These are phyloP conservation scores for Fimicolochytrium jonesii DNA, from an alignment of 192 early-diverging fungal species.

Conservation along the genomic window DNA sequence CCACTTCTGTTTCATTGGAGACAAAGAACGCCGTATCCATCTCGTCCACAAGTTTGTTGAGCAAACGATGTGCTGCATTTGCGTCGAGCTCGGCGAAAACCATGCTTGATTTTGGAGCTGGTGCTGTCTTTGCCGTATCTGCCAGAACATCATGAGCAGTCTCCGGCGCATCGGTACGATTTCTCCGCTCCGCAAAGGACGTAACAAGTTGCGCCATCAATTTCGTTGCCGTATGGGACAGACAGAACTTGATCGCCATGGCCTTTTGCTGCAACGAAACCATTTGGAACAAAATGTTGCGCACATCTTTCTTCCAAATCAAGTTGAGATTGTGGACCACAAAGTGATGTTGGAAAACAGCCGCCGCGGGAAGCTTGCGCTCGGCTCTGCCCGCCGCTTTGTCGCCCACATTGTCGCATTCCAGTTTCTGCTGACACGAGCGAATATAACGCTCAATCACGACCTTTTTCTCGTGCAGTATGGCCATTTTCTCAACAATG, in stretches of 20 bases:
- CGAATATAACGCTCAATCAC: constrained; percentile 43
- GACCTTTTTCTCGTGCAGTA: constrained; percentile 59
- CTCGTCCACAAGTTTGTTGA: constrained; percentile 44
- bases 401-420: no score
- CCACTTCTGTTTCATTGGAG: constrained; percentile 38
- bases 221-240: constrained; percentile 75
- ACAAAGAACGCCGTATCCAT: constrained; percentile 38
- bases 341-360: constrained; percentile 64
- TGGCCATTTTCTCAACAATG: constrained; percentile 55
- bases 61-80: constrained; percentile 37
- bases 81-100: constrained; percentile 21
- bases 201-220: constrained; percentile 66
- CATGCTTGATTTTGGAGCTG: constrained; percentile 15
- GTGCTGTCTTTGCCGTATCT: background rate
- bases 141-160: constrained; percentile 3
- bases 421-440: constrained; percentile 22
- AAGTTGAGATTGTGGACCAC: constrained; percentile 80
- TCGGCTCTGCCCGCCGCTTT: background rate
- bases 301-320: constrained; percentile 80
- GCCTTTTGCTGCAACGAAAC: constrained; percentile 65
- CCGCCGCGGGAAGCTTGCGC: constrained; percentile 1
- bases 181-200: background rate
- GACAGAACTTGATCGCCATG: constrained; percentile 72
- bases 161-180: constrained; percentile 6
- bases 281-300: constrained; percentile 76